Conservation (phyloP, 73 alveolate species). For the Effrenium voratum region DNA sequence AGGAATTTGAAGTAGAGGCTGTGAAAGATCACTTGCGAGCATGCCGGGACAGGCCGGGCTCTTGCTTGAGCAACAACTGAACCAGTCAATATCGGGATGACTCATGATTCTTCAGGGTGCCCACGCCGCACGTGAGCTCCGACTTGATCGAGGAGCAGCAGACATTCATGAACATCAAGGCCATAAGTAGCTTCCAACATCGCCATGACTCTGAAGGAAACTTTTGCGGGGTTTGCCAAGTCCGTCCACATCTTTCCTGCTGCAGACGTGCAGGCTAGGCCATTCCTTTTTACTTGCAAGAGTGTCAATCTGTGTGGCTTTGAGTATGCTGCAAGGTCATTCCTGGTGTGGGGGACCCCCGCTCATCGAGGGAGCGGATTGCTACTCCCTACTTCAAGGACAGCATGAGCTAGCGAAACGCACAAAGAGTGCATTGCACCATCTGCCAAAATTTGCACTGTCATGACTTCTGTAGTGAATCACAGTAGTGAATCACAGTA, state of each 20-base stretch:
- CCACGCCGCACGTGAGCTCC: conserved; percentile 77
- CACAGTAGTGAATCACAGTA: background rate
- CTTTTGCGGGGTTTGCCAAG: conserved; percentile 54
- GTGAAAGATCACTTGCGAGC: conserved; percentile 13
- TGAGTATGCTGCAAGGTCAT: background rate
- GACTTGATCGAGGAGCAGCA: conserved; percentile 32
- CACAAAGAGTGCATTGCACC: background rate
- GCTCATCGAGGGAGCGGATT: conserved; percentile 44
- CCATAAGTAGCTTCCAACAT: background rate
- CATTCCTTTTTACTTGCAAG: background rate
- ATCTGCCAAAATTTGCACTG: background rate
- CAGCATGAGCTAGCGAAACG: background rate
- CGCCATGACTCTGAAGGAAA: conserved; percentile 3
- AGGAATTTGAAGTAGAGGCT: conserved; percentile 34
- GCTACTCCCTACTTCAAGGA: conserved; percentile 75
- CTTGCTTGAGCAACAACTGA: background rate
- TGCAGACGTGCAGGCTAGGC: conserved; percentile 51
- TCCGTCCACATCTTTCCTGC: conserved; percentile 44
- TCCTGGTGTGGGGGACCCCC: background rate
- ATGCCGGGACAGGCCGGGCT: conserved; percentile 59
- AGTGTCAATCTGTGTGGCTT: background rate
- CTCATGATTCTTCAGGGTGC: conserved; percentile 11
- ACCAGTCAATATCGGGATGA: background rate
- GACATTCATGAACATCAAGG: background rate
- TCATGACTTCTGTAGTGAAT: background rate